Conservation (phyloP, 2,329 filamentous ascomycete species). For the Botrytis cinerea region DNA sequence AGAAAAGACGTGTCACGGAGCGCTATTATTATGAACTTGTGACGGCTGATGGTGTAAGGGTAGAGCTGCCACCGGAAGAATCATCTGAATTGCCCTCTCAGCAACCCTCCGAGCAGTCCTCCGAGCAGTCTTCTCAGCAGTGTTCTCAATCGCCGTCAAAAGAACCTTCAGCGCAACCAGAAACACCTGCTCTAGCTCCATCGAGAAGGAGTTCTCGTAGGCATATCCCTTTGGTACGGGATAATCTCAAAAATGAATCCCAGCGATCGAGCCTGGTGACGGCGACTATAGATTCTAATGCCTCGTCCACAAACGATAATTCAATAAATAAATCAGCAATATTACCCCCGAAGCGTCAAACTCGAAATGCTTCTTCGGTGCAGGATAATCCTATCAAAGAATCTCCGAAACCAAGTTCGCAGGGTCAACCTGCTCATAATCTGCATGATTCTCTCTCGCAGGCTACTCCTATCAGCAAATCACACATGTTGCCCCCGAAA, state of each 20-base stretch:
- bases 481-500: background rate
- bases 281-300: background rate
- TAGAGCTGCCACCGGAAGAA: constrained; percentile 28
- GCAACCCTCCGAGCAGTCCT: background rate
- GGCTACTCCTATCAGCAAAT: background rate
- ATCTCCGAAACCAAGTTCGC: background rate
- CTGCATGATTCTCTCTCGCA: background rate
- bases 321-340: background rate
- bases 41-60: constrained; percentile 36
- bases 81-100: background rate
- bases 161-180: constrained; percentile 5
- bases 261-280: background rate
- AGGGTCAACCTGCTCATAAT: background rate
- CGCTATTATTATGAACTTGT: constrained; percentile 40
- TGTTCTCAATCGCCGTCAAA: constrained; percentile 2
- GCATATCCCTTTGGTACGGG: background rate
- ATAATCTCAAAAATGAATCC: background rate
- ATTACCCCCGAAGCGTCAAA: background rate
- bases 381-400: background rate
- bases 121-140: constrained; percentile 13
- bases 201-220: constrained; percentile 23
- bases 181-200: constrained; percentile 4
- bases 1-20: constrained; percentile 37
- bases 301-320: background rate
- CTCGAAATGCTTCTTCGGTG: background rate